Base-by-base conservation (phyloP, 2,329 filamentous ascomycete genomes). In the Phaeoacremonium minimum region DNA sequence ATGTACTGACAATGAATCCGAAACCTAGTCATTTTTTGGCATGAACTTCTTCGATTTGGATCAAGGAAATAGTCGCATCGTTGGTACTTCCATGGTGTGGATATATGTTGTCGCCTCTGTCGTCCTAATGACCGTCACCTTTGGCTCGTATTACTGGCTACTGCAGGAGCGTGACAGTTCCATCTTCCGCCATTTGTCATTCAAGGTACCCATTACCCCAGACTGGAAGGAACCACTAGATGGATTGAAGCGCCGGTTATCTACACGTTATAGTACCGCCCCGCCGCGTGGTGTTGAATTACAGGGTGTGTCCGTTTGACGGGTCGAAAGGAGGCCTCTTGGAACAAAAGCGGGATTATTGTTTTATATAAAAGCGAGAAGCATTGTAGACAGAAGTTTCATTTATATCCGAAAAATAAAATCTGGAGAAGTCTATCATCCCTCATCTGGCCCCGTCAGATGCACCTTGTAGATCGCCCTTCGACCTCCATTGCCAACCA, bases 1-100 rank as follows among this genome's bases (percentile, higher is more conserved):
- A n/a, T n/a, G n/a, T n/a, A n/a, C n/a, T n/a, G n/a, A n/a, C n/a
- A n/a, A n/a, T n/a, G n/a, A n/a, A n/a, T 9, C 22, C 9, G 9
- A n/a, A 26, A 9, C 14, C 15, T 18, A 58, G 57, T 58, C 61
- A 2, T 54, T 65, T 30, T 61, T 65, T 36, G 61, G 61, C 3
- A 64, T 64, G 61, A 64, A 63, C 44, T 59, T 64, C 34, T 64
- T 64, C 32, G 52, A 51, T 15, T 46, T 60, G 41, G 52, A 63
- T 20, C 18, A 49, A 9, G 35, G 51, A 2, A 55, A 46, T 6
- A 44, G 44, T 11, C 36, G 46, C 5, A 51, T 63, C 9, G 41
- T 58, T n/a, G 48, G 49, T 5, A 57, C 57, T 4, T 45, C 53
- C 7, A 57, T 57, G 46, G 50, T 64, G 15, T 65, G 61, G 61